Conservation (phyloP, 306 rosid species). For the Prunus mongolica region DNA sequence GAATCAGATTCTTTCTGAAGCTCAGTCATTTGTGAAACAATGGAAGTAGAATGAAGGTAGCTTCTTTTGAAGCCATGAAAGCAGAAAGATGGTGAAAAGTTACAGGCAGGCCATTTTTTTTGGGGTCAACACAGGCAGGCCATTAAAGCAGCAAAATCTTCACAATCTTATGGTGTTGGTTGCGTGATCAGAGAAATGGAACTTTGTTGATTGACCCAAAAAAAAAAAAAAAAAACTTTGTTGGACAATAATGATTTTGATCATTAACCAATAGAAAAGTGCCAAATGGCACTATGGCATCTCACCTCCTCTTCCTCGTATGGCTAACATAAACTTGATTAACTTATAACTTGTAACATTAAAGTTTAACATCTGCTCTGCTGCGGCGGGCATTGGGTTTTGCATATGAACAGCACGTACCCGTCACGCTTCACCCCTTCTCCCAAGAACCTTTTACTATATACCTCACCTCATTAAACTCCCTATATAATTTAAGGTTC, state of each 20-base stretch:
- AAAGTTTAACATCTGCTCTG: not conserved
- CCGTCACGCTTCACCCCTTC: slow-evolving; percentile 52
- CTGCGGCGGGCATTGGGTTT: slow-evolving; percentile 27
- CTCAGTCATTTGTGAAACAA: not conserved
- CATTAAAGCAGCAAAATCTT: not conserved
- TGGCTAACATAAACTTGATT: not conserved
- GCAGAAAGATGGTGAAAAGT: not conserved
- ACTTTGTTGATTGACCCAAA: too few species aligned
- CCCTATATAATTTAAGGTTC: not conserved
- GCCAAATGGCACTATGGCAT: not conserved
- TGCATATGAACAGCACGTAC: slow-evolving; percentile 44
- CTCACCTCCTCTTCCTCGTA: not conserved
- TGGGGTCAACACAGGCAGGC: too few species aligned
- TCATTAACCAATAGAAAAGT: not conserved
- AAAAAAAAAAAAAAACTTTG: too few species aligned
- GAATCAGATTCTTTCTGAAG: not conserved
- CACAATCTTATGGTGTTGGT: too few species aligned
- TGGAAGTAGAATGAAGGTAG: not conserved
- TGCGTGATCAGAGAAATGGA: not conserved
- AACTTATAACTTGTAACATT: not conserved
- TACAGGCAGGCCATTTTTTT: too few species aligned
- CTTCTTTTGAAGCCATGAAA: not conserved
- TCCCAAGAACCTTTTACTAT: slow-evolving; percentile 15
- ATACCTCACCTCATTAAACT: too few species aligned
- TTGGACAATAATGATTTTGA: too few species aligned